Percentiles rank a stretch among this genome's conserved stretches.
These are phyloP conservation scores for Caloboletus inedulis DNA, from an alignment of 1,284 basidiomycete genomes.

Conservation along the genomic window DNA sequence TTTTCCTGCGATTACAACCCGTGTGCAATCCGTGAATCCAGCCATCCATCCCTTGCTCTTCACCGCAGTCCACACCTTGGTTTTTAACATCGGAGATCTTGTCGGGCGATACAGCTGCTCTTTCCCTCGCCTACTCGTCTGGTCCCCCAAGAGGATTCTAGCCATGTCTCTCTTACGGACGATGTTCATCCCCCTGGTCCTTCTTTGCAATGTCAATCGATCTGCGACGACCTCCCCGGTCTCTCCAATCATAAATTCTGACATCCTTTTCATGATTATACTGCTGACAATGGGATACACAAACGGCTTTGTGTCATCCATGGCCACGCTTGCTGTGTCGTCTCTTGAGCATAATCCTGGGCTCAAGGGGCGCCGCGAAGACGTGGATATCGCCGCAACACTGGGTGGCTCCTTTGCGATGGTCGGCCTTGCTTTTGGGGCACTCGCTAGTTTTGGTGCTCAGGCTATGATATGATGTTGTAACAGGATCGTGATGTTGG, in stretches of 20 bases:
- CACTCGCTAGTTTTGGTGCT: constrained; percentile 76
- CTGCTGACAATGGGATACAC: constrained; percentile 73
- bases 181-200: constrained; percentile 78
- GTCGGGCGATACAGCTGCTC: constrained; percentile 70
- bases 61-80: constrained; percentile 66
- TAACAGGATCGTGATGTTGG: background rate
- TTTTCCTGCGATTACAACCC: constrained; percentile 80
- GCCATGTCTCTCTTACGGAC: constrained; percentile 64
- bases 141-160: constrained; percentile 61
- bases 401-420: constrained; percentile 78
- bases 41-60: constrained; percentile 60
- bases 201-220: constrained; percentile 71
- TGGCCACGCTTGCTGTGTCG: constrained; percentile 70
- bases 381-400: constrained; percentile 81
- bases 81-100: constrained; percentile 75
- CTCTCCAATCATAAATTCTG: constrained; percentile 63
- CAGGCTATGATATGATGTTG: constrained; percentile 59
- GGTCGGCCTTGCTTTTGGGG: constrained; percentile 72
- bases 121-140: constrained; percentile 58
- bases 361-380: constrained; percentile 59
- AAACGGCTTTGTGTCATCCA: constrained; percentile 71
- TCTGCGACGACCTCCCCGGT: constrained; percentile 24
- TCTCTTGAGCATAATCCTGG: constrained; percentile 70
- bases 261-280: constrained; percentile 69
- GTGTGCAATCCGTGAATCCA: constrained; percentile 63